phyloP scores from a whole-genome alignment of 164 flowering plant genomes.

The Chloranthus sessilifolius region DNA sequence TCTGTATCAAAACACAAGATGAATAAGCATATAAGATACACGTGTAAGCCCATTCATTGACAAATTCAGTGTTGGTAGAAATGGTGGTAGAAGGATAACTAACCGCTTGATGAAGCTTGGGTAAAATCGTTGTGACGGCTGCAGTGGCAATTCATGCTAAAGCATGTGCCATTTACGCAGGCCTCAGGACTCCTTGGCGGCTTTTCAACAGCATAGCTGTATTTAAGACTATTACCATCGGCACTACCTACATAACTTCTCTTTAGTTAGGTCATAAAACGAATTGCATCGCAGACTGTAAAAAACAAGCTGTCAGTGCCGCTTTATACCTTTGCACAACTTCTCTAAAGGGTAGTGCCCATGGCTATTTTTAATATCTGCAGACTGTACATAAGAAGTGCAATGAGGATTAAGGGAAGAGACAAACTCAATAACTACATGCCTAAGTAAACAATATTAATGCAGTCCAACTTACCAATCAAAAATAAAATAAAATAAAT shows the following conservation, averaged over 20 bases:
- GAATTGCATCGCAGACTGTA: conserved; percentile 24
- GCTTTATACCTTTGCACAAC: conserved; percentile 37
- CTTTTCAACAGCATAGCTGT: conserved; percentile 17
- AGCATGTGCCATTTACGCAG: conserved; percentile 23
- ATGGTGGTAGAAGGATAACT: conserved; percentile 8
- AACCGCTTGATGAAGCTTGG: conserved; percentile 35
- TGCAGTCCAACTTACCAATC: not conserved
- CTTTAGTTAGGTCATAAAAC: conserved; percentile 28
- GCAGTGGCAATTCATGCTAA: conserved; percentile 19
- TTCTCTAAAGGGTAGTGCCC: conserved; percentile 6
- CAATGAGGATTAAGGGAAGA: not conserved
- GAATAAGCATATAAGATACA: not conserved
- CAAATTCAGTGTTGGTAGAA: no score
- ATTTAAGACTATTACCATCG: conserved; percentile 15
- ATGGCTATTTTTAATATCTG: conserved; percentile 14
- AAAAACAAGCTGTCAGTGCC: conserved; percentile 13
- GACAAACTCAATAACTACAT: conserved; percentile 1
- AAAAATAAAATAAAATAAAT: not conserved
- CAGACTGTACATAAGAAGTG: conserved; percentile 18
- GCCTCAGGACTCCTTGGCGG: conserved; percentile 5
- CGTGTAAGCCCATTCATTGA: no score
- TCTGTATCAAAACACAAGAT: conserved; percentile 18
- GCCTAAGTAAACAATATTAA: not conserved
- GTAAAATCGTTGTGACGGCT: conserved; percentile 16
- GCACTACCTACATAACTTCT: conserved; percentile 33